phyloP scores from a whole-genome alignment of 768 basidiomycete species.

The Tulasnella sp. region DNA sequence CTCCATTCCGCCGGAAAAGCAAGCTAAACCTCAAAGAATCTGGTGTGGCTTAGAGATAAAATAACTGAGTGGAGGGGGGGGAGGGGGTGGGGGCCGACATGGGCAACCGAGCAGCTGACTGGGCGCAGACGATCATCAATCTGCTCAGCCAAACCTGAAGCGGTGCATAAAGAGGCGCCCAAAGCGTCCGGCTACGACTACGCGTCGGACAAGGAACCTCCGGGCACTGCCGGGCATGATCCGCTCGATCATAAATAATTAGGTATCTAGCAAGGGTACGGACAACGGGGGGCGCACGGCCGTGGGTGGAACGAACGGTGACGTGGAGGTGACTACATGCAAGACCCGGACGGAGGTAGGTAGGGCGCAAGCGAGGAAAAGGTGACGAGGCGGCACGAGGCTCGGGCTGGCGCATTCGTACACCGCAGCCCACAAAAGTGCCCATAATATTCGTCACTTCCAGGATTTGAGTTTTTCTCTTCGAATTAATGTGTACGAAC shows the following conservation, averaged over 20 bases:
- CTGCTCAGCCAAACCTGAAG: slow-evolving; percentile 12
- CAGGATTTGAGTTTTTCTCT: slow-evolving; percentile 2
- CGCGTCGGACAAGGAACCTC: neutral
- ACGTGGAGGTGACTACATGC: slow-evolving; percentile 17
- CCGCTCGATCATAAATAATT: neutral
- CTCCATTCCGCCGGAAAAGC: slow-evolving; percentile 8
- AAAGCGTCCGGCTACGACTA: neutral
- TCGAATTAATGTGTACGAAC: neutral
- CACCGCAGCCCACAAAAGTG: neutral
- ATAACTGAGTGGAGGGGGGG: neutral
- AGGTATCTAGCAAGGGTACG: neutral
- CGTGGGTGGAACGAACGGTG: neutral
- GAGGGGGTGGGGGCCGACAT: neutral
- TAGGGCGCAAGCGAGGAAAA: neutral
- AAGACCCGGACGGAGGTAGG: neutral
- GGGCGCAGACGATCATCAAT: slow-evolving; percentile 14
- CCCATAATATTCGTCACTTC: neutral
- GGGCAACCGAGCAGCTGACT: neutral
- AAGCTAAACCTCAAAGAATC: neutral
- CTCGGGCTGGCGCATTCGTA: slow-evolving; percentile 13
- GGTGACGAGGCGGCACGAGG: slow-evolving; percentile 1
- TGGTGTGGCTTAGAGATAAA: neutral
- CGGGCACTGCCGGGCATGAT: neutral
- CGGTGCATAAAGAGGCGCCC: slow-evolving; percentile 10
- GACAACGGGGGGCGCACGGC: neutral